Evolutionary conservation across 2,329 filamentous ascomycete species (phyloP).

Genomic region (Pseudogymnoascus sp.): DNA sequence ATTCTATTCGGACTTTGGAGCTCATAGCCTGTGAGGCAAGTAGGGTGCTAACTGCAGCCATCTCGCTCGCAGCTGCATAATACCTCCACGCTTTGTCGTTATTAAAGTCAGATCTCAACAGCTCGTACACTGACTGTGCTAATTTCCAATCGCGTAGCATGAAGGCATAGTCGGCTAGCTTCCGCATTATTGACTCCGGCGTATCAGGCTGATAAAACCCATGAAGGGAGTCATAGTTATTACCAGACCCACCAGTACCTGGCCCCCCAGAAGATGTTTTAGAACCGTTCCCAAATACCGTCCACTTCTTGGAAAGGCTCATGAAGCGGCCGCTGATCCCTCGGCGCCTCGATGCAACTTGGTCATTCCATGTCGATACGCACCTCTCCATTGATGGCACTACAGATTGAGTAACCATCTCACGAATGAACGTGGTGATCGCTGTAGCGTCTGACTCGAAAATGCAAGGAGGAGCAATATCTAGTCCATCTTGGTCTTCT

Average conservation of each 20-base stretch:
- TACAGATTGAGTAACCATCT: conserved; percentile 91
- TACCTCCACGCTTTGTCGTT: conserved; percentile 97
- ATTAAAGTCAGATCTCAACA: conserved; percentile 78
- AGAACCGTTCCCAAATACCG: conserved; percentile 60
- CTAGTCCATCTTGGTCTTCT: conserved; percentile 60
- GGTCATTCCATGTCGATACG: conserved; percentile 90
- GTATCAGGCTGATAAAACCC: conserved; percentile 79
- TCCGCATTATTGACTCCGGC: conserved; percentile 84
- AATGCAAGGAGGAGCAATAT: conserved; percentile 66
- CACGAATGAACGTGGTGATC: conserved; percentile 79
- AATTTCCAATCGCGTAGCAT: conserved; percentile 97
- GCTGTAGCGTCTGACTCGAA: conserved; percentile 88
- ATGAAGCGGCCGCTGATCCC: conserved; percentile 91
- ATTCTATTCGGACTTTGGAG: conserved; percentile 70
- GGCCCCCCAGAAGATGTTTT: conserved; percentile 41
- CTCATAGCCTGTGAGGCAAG: conserved; percentile 64
- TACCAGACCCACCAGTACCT: conserved; percentile 44
- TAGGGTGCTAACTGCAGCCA: conserved; percentile 78
- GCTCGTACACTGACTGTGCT: conserved; percentile 82
- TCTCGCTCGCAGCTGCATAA: conserved; percentile 88
- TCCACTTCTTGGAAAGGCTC: conserved; percentile 84
- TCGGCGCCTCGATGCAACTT: conserved; percentile 80
- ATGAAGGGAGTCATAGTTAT: conserved; percentile 67
- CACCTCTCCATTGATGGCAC: conserved; percentile 94
- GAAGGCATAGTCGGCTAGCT: conserved; percentile 88